Evolutionary conservation across 257 asterid genomes (phyloP).

Genomic region (Misopates orontium): DNA sequence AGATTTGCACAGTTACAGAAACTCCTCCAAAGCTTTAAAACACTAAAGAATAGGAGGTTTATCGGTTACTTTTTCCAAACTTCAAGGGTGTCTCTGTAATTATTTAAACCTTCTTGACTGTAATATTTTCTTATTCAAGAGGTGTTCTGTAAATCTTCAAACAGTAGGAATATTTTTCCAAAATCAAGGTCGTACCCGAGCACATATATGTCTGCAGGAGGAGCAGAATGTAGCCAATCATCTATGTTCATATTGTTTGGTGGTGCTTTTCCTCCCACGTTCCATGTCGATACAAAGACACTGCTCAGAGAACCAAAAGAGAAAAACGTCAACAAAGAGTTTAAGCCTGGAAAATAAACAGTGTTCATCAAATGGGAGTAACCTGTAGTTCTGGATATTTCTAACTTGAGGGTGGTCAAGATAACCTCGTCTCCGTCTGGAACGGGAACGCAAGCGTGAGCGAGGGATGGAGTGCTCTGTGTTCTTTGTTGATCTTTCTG

Average conservation of each 20-base stretch:
- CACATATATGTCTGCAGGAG: constrained; percentile 96
- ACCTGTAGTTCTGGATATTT: constrained; percentile 71
- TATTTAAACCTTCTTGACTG: no score
- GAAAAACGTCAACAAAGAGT: constrained; percentile 5
- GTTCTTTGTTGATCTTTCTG: constrained; percentile 72
- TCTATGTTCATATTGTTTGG: constrained; percentile 72
- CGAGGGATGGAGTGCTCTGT: constrained; percentile 65
- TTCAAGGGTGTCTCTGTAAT: no score
- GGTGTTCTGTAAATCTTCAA: no score
- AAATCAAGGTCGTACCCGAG: constrained; percentile 62
- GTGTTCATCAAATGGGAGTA: constrained; percentile 22
- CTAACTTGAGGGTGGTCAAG: constrained; percentile 95
- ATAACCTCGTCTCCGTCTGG: constrained; percentile 76
- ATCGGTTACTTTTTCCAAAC: no score
- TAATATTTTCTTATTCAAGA: no score
- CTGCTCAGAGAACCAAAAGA: constrained; percentile 37
- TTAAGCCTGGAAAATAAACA: constrained; percentile 8
- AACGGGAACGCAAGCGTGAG: constrained; percentile 47
- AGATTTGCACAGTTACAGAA: constrained; percentile 62
- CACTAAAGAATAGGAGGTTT: no score
- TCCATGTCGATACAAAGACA: constrained; percentile 90
- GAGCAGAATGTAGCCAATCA: constrained; percentile 95
- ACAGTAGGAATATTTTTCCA: no score
- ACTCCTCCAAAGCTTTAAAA: background rate
- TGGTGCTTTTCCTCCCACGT: constrained; percentile 95